Conservation (phyloP, 2,329 filamentous ascomycete genomes). For the Trichothecium sympodiale region DNA sequence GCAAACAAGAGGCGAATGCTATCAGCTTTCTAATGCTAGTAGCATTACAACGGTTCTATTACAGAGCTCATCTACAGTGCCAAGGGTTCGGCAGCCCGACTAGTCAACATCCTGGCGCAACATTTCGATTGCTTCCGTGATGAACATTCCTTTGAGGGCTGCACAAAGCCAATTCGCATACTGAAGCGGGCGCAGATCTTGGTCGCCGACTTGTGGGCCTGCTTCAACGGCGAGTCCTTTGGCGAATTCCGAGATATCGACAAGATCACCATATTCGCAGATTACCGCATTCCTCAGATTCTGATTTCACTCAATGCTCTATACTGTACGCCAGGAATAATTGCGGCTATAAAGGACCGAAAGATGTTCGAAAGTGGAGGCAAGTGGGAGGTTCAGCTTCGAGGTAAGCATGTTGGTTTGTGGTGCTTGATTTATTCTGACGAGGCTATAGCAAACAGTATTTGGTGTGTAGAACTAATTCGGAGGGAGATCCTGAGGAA, state of each 20-base stretch:
- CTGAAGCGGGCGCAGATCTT: slow-evolving; percentile 94
- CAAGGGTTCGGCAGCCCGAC: slow-evolving; percentile 64
- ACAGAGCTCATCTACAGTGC: slow-evolving; percentile 63
- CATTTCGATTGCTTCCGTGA: slow-evolving; percentile 84
- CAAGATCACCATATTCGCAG: slow-evolving; percentile 96
- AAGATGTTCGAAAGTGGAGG: slow-evolving; percentile 60
- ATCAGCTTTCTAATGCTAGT: not conserved
- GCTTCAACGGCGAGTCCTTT: slow-evolving; percentile 70
- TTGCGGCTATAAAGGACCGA: slow-evolving; percentile 54
- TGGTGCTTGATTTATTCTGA: slow-evolving; percentile 1
- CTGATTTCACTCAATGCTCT: slow-evolving; percentile 74
- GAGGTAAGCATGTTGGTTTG: slow-evolving; percentile 41
- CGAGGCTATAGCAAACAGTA: slow-evolving; percentile 58
- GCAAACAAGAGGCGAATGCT: not conserved
- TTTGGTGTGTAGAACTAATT: slow-evolving; percentile 92
- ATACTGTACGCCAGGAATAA: slow-evolving; percentile 71
- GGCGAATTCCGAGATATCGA: slow-evolving; percentile 84
- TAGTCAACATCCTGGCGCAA: slow-evolving; percentile 76
- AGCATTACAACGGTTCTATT: slow-evolving; percentile 70
- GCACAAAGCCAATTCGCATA: slow-evolving; percentile 59
- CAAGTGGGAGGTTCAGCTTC: slow-evolving; percentile 74
- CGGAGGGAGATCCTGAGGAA: slow-evolving; percentile 63
- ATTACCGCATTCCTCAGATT: slow-evolving; percentile 94
- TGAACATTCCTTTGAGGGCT: slow-evolving; percentile 62
- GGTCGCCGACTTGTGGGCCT: slow-evolving; percentile 93